Evolutionary conservation across 2,329 filamentous ascomycete genomes (phyloP).

Genomic region (Triangularia verruculosa): DNA sequence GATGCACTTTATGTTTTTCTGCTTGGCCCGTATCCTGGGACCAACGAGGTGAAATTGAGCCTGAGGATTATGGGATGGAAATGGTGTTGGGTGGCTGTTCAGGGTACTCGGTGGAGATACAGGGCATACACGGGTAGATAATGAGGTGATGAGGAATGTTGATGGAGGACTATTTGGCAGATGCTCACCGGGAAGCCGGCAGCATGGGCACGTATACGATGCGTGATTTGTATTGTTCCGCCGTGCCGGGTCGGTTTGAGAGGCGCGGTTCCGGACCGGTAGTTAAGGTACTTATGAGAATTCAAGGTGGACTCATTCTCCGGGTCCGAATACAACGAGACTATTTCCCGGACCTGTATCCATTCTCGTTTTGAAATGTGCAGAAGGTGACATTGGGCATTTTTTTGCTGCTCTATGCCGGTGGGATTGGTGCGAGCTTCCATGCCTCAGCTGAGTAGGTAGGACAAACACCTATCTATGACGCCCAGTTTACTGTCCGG

Average conservation of each 20-base stretch:
- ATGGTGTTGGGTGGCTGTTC: not conserved
- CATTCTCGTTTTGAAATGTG: not conserved
- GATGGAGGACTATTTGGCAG: too few species aligned
- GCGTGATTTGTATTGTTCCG: not conserved
- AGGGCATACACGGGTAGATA: not conserved
- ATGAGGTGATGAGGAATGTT: not conserved
- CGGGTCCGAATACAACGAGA: not conserved
- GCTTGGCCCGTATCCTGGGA: not conserved
- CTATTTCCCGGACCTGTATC: not conserved
- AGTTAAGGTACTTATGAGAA: not conserved
- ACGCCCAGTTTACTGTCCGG: too few species aligned
- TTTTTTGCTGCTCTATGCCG: too few species aligned
- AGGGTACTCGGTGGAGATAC: not conserved
- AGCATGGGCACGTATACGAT: not conserved
- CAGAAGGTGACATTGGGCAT: not conserved
- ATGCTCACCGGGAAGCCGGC: not conserved
- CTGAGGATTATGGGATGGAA: not conserved
- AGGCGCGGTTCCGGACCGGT: not conserved
- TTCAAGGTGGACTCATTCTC: not conserved
- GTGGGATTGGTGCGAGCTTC: too few species aligned
- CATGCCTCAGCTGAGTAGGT: too few species aligned
- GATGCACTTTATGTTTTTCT: not conserved
- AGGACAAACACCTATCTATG: too few species aligned
- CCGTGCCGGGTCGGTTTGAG: not conserved
- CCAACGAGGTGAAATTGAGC: not conserved